Conservation (phyloP, 2,329 filamentous ascomycete species). For the Didymella lethalis region DNA sequence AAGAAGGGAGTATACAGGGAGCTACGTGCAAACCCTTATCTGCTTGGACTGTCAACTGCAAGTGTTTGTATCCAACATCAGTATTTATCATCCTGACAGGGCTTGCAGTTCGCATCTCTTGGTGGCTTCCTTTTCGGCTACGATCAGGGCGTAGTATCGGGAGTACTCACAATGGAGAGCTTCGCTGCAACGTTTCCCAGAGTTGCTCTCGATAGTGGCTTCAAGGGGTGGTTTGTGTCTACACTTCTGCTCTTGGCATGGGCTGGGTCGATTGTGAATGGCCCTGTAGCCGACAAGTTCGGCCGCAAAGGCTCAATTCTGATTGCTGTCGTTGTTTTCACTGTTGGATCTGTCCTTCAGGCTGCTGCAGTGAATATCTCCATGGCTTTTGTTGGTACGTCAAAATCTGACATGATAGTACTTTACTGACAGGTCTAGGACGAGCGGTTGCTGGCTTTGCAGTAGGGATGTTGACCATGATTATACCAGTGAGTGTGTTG, state of each 20-base stretch:
- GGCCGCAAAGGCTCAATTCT: constrained; percentile 33
- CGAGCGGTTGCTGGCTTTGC: constrained; percentile 32
- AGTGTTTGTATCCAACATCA: neutral
- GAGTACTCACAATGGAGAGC: constrained; percentile 33
- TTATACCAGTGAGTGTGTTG: constrained; percentile 21
- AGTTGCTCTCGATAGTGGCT: constrained; percentile 28
- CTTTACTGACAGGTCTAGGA: constrained; percentile 12
- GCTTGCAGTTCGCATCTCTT: constrained; percentile 27
- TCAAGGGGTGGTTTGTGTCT: constrained; percentile 37
- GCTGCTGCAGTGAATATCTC: constrained; percentile 30
- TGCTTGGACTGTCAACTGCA: constrained; percentile 31
- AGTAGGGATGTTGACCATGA: constrained; percentile 35
- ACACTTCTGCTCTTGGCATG: constrained; percentile 31
- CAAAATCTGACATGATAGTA: neutral
- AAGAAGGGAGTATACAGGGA: constrained; percentile 33
- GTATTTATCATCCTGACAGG: neutral
- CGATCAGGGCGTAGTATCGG: constrained; percentile 32
- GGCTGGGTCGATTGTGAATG: constrained; percentile 36
- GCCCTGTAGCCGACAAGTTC: constrained; percentile 32
- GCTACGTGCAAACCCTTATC: constrained; percentile 32
- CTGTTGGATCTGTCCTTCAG: constrained; percentile 29
- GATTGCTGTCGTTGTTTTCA: constrained; percentile 34
- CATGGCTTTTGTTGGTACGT: constrained; percentile 30
- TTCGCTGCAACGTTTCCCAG: constrained; percentile 33
- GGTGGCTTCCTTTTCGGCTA: constrained; percentile 36